A percentile compares a stretch with the other conserved stretches of the same genome.
These are phyloP conservation scores for Pulveroboletus ravenelii DNA, from an alignment of 768 basidiomycete species.

Conservation along the genomic window DNA sequence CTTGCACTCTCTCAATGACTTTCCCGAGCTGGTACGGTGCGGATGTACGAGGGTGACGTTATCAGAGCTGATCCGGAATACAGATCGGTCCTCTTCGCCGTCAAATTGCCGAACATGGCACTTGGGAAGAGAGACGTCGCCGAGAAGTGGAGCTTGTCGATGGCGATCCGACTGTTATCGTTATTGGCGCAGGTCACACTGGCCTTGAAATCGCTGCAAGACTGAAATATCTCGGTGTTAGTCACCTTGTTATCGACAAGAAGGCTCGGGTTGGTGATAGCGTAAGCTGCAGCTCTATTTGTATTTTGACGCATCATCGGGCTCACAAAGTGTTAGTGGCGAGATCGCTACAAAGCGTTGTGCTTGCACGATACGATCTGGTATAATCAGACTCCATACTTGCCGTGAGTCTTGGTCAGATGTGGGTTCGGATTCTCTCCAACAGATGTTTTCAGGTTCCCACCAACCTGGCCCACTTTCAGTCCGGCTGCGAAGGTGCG, in stretches of 20 bases:
- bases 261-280: slow-evolving; percentile 49
- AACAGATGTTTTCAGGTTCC: slow-evolving; percentile 38
- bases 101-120: slow-evolving; percentile 42
- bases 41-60: background rate
- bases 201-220: slow-evolving; percentile 64
- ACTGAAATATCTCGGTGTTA: slow-evolving; percentile 55
- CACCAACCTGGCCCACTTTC: slow-evolving; percentile 51
- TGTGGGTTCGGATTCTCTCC: background rate
- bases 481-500: slow-evolving; percentile 46
- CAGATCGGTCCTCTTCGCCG: slow-evolving; percentile 40
- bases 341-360: slow-evolving; percentile 53
- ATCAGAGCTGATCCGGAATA: background rate
- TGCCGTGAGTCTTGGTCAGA: slow-evolving; percentile 35
- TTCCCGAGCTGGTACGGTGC: slow-evolving; percentile 42
- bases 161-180: slow-evolving; percentile 51
- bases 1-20: slow-evolving; percentile 52
- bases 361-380: slow-evolving; percentile 52
- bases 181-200: slow-evolving; percentile 64
- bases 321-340: slow-evolving; percentile 35
- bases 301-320: too few relatives aligned
- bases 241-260: slow-evolving; percentile 53
- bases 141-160: slow-evolving; percentile 43
- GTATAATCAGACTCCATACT: slow-evolving; percentile 54
- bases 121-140: slow-evolving; percentile 48
- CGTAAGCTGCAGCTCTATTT: slow-evolving; percentile 8